phyloP scores from a whole-genome alignment of 225 moss, liverwort and hornwort genomes.

The Anthoceros angustus region DNA sequence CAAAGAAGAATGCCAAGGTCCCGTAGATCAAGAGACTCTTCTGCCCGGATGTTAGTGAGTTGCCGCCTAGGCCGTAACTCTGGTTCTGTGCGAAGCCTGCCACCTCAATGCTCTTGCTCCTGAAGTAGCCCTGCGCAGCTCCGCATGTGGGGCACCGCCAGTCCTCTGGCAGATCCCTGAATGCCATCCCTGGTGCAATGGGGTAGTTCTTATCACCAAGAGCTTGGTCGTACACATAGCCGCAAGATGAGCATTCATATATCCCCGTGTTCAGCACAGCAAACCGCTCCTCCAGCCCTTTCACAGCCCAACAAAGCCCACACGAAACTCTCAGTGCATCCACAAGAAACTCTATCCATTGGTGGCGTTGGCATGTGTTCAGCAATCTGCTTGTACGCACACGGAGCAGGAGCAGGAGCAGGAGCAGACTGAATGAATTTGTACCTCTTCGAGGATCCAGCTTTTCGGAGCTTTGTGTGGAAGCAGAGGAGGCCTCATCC shows the following conservation, averaged over 20 bases:
- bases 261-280: constrained; percentile 62
- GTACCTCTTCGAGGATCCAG: no score
- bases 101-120: constrained; percentile 70
- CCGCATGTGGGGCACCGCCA: constrained; percentile 94
- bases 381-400: no score
- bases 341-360: no score
- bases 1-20: constrained; percentile 48
- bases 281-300: constrained; percentile 71
- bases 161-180: constrained; percentile 52
- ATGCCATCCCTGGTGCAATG: constrained; percentile 43
- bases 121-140: constrained; percentile 56
- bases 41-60: constrained; percentile 67
- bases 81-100: constrained; percentile 92
- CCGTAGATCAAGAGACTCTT: constrained; percentile 84
- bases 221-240: constrained; percentile 41
- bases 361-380: no score
- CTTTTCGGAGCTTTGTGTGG: no score
- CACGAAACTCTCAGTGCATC: no score
- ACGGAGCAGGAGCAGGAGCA: no score
- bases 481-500: no score
- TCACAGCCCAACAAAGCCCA: no score
- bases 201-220: constrained; percentile 56
- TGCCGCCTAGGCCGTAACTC: constrained; percentile 65
- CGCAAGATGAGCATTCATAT: constrained; percentile 73
- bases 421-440: no score